Percentiles rank a stretch among this genome's conserved stretches.
These are phyloP conservation scores for Melanopsichium pennsylvanicum DNA, from an alignment of 1,284 basidiomycete genomes.

Conservation along the genomic window DNA sequence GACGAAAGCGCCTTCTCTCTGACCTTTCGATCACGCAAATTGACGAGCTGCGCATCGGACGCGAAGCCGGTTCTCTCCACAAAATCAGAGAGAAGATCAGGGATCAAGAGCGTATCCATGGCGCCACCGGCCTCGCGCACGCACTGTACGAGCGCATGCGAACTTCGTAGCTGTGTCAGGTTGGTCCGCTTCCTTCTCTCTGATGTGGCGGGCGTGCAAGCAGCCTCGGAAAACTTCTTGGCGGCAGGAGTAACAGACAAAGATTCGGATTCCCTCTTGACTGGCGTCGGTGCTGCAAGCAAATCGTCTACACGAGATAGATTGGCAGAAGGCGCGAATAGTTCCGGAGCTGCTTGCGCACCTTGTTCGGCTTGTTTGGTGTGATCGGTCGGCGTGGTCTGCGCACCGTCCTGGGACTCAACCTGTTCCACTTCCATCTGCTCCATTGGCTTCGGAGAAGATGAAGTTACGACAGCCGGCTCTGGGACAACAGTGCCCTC, in stretches of 20 bases:
- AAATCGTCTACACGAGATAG: constrained; percentile 17
- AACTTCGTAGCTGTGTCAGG: constrained; percentile 32
- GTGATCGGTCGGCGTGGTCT: no score
- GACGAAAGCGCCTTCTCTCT: constrained; percentile 26
- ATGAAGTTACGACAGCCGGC: background rate
- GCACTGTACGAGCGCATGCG: constrained; percentile 33
- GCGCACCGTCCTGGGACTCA: no score
- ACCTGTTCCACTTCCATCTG: background rate
- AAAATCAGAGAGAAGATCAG: constrained; percentile 21
- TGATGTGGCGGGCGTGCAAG: constrained; percentile 8
- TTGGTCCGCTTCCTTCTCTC: constrained; percentile 31
- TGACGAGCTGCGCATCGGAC: constrained; percentile 28
- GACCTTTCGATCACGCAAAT: constrained; percentile 37
- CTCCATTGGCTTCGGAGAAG: background rate
- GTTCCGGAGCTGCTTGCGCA: background rate
- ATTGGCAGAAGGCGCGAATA: background rate
- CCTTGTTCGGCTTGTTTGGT: no score
- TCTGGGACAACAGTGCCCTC: background rate
- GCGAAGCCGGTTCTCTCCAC: constrained; percentile 34
- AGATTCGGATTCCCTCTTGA: constrained; percentile 4
- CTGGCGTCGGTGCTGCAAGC: constrained; percentile 1
- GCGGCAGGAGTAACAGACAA: constrained; percentile 5
- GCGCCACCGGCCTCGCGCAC: constrained; percentile 35
- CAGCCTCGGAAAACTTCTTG: constrained; percentile 2
- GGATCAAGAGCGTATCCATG: constrained; percentile 36